These are phyloP conservation scores for Fusarium sp. DNA, from an alignment of 2,329 filamentous ascomycete species.

Conservation along the genomic window DNA sequence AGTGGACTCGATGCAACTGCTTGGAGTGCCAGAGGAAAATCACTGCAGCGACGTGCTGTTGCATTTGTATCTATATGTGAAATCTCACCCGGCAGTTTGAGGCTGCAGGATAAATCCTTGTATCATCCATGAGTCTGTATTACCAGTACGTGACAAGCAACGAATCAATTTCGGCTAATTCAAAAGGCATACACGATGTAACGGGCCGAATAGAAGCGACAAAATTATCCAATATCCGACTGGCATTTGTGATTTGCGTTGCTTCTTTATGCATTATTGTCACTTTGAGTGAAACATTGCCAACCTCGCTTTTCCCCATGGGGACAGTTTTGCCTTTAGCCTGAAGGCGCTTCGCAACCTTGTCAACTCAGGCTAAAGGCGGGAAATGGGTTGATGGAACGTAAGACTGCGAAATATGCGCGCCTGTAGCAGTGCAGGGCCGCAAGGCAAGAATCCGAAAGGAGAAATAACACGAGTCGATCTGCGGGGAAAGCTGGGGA, in stretches of 20 bases:
- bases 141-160: background rate
- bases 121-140: background rate
- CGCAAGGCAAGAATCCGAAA: background rate
- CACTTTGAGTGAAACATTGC: background rate
- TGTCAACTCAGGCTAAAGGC: constrained; percentile 17
- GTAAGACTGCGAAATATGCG: constrained; percentile 4
- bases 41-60: background rate
- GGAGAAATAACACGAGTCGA: background rate
- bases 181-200: background rate
- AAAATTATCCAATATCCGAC: background rate
- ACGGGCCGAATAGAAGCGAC: background rate
- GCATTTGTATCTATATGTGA: constrained; percentile 6
- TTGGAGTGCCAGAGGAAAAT: background rate
- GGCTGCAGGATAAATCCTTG: constrained; percentile 13
- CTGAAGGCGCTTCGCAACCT: background rate
- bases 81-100: background rate
- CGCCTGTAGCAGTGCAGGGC: background rate
- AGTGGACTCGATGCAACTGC: background rate
- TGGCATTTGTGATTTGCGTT: background rate
- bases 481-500: constrained; percentile 28
- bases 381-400: background rate
- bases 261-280: background rate
- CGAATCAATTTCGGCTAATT: constrained; percentile 16
- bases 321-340: constrained; percentile 5
- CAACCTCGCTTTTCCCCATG: background rate